These are phyloP conservation scores for Globisporangium apiculatum DNA, from an alignment of 352 stramenopile species.

Conservation along the genomic window DNA sequence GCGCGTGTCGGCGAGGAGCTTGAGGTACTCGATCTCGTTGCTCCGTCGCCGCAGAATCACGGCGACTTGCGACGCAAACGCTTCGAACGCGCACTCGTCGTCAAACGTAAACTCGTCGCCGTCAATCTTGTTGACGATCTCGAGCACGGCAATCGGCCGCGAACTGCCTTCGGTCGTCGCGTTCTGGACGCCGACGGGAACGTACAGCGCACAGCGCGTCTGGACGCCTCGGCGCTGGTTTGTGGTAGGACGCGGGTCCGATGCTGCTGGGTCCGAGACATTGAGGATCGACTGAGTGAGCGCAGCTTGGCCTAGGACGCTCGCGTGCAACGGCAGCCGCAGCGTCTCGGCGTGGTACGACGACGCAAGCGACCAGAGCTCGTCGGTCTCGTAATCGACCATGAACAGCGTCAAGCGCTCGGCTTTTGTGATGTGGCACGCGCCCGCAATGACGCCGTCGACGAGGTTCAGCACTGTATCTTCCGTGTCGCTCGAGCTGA, in stretches of 20 bases:
- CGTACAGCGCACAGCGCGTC: constrained; percentile 75
- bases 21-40: constrained; percentile 88
- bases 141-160: constrained; percentile 75
- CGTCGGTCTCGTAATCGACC: constrained; percentile 77
- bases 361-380: constrained; percentile 76
- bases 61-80: constrained; percentile 80
- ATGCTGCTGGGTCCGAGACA: constrained; percentile 51
- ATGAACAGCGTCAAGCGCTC: constrained; percentile 76
- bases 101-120: constrained; percentile 69
- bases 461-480: constrained; percentile 82
- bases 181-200: constrained; percentile 74
- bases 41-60: constrained; percentile 74
- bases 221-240: constrained; percentile 54
- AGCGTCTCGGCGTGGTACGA: constrained; percentile 68
- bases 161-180: constrained; percentile 25
- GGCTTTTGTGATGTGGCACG: constrained; percentile 75
- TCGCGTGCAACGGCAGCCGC: constrained; percentile 48
- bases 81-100: constrained; percentile 83
- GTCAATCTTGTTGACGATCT: constrained; percentile 85
- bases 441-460: constrained; percentile 74
- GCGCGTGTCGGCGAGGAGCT: constrained; percentile 73
- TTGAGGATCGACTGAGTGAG: constrained; percentile 63
- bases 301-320: constrained; percentile 54
- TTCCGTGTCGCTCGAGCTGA: constrained; percentile 76
- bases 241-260: constrained; percentile 52